Evolutionary conservation across 2,329 filamentous ascomycete genomes (phyloP).

Genomic region (Claviceps arundinis): DNA sequence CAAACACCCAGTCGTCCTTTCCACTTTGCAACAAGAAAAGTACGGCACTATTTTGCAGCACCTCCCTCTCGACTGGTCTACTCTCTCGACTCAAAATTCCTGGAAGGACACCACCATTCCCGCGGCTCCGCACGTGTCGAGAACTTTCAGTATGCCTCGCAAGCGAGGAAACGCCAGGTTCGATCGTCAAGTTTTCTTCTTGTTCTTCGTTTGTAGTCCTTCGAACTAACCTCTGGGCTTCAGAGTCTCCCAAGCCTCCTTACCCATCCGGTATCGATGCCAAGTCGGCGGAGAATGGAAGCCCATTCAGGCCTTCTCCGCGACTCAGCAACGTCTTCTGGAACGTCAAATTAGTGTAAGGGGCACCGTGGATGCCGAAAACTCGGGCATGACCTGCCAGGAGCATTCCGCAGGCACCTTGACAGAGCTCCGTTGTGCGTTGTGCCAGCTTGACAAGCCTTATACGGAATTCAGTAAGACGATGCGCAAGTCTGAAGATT

Average conservation of each 20-base stretch:
- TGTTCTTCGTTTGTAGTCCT: not conserved
- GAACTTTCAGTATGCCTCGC: not conserved
- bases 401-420: constrained; percentile 17
- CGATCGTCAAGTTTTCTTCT: not conserved
- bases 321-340: constrained; percentile 17
- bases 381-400: constrained; percentile 24
- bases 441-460: constrained; percentile 17
- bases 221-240: not conserved
- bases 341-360: constrained; percentile 7
- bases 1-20: not conserved
- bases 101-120: not conserved
- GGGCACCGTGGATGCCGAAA: constrained; percentile 13
- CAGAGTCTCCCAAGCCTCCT: not conserved
- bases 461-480: constrained; percentile 18
- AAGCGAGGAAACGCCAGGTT: not conserved
- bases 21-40: not conserved
- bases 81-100: not conserved
- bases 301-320: constrained; percentile 17
- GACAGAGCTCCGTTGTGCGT: constrained; percentile 17
- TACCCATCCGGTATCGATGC: constrained; percentile 17
- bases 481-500: constrained; percentile 14
- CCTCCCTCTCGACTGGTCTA: not conserved
- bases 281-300: constrained; percentile 25
- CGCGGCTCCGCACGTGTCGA: not conserved
- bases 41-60: too few relatives aligned